Evolutionary conservation across 331 rosid species (phyloP).

Genomic region (Dryas integrifolia): DNA sequence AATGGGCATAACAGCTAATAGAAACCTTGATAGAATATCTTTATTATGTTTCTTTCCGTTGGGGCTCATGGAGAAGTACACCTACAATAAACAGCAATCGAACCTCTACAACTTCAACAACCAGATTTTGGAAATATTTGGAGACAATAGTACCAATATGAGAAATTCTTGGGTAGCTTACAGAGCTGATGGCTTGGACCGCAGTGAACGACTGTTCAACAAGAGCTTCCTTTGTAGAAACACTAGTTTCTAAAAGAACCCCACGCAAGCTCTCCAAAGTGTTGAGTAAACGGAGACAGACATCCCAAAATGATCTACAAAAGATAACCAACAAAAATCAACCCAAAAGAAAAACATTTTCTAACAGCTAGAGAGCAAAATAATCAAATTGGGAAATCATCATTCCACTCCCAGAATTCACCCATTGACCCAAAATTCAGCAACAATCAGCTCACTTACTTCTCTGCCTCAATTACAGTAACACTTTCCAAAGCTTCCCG

Average conservation of each 20-base stretch:
- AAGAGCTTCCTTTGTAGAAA: conserved; percentile 49
- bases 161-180: conserved; percentile 37
- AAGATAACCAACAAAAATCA: conserved; percentile 26
- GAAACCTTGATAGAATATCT: conserved; percentile 55
- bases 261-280: conserved; percentile 46
- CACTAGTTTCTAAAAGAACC: conserved; percentile 35
- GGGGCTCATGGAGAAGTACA: conserved; percentile 50
- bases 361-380: background rate
- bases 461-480: conserved; percentile 51
- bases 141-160: background rate
- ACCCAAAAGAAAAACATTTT: background rate
- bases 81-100: conserved; percentile 46
- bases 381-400: conserved; percentile 11
- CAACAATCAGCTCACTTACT: conserved; percentile 56
- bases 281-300: conserved; percentile 48
- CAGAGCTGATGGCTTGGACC: conserved; percentile 52
- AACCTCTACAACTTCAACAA: conserved; percentile 9
- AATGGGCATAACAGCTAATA: background rate
- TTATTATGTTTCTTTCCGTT: conserved; percentile 47
- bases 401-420: conserved; percentile 1
- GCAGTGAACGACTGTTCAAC: conserved; percentile 44
- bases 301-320: conserved; percentile 71
- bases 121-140: background rate
- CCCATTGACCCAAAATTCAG: conserved; percentile 23
- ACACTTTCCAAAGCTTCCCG: conserved; percentile 49